Evolutionary conservation across 352 stramenopile genomes (phyloP).

Genomic region (Achlya hypogyna): DNA sequence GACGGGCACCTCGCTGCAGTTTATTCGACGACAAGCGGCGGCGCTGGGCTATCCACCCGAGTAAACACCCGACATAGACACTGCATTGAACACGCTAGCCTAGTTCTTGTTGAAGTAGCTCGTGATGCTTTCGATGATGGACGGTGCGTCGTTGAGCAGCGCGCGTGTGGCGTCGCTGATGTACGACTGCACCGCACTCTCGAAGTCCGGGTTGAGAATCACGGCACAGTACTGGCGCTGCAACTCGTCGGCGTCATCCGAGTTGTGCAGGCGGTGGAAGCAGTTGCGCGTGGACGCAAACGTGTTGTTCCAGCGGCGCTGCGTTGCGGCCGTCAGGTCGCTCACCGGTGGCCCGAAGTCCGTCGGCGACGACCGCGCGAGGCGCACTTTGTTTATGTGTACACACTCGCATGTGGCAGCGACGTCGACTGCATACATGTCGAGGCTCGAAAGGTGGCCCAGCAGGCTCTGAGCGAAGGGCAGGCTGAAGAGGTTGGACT

Average conservation of each 20-base stretch:
- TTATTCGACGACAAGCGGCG: neutral
- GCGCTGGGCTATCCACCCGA: neutral
- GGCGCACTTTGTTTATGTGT: conserved; percentile 7
- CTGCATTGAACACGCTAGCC: no score
- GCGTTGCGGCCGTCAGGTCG: neutral
- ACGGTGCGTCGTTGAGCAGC: neutral
- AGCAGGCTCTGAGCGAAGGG: neutral
- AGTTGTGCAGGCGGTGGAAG: conserved; percentile 12
- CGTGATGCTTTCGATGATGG: neutral
- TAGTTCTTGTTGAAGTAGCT: conserved; percentile 6
- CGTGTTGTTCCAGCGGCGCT: conserved; percentile 16
- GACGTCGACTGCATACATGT: conserved; percentile 1
- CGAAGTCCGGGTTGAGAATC: conserved; percentile 14
- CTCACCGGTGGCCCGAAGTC: neutral
- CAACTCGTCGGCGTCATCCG: neutral
- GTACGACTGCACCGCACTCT: neutral
- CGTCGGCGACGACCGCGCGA: neutral
- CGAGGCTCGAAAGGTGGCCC: neutral
- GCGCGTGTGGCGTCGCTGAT: neutral
- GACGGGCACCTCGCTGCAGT: conserved; percentile 1
- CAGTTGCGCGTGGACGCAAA: conserved; percentile 6
- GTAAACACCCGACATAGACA: neutral
- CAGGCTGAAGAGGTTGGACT: conserved; percentile 13
- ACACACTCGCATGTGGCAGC: conserved; percentile 17
- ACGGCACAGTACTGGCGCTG: conserved; percentile 15